These are phyloP conservation scores for Podospora appendiculata DNA, from an alignment of 495 filamentous ascomycete genomes.

Conservation along the genomic window DNA sequence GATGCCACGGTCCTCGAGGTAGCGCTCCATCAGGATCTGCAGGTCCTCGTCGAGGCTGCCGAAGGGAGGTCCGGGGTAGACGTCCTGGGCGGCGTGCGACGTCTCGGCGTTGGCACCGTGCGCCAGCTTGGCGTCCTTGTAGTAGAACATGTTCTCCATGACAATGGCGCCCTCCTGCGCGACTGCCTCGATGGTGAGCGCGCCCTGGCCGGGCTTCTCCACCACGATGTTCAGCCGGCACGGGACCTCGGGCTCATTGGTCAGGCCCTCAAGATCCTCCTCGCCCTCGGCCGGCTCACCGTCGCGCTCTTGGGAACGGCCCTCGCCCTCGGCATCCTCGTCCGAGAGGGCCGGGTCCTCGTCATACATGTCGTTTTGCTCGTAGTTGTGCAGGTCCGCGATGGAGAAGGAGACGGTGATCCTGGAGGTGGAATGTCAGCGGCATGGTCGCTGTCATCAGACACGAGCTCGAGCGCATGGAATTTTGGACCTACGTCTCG, in stretches of 20 bases:
- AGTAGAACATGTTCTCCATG: conserved; percentile 89
- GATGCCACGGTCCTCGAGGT: conserved; percentile 90
- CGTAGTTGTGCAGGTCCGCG: conserved; percentile 73
- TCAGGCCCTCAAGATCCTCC: conserved; percentile 40
- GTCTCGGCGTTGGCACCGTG: conserved; percentile 38
- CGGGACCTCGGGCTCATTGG: conserved; percentile 58
- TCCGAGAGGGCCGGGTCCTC: conserved; percentile 62
- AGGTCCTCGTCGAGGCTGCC: conserved; percentile 93
- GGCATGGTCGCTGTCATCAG: neutral
- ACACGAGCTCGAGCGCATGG: neutral
- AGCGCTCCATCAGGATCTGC: conserved; percentile 83
- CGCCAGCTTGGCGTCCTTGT: conserved; percentile 63
- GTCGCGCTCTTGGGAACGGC: conserved; percentile 31
- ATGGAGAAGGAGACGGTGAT: conserved; percentile 92
- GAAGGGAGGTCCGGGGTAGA: conserved; percentile 91
- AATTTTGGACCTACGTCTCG: conserved; percentile 71
- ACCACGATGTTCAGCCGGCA: conserved; percentile 79
- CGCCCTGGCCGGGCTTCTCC: conserved; percentile 72
- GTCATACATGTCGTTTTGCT: conserved; percentile 30
- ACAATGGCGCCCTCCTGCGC: conserved; percentile 81
- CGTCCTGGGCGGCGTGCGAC: conserved; percentile 49
- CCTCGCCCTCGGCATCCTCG: conserved; percentile 47
- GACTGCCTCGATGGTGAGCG: conserved; percentile 77
- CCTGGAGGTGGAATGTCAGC: conserved; percentile 36
- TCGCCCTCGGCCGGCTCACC: conserved; percentile 41